Evolutionary conservation across 108 stramenopile genomes (phyloP).

Genomic region (Stephanodiscus minutulus): DNA sequence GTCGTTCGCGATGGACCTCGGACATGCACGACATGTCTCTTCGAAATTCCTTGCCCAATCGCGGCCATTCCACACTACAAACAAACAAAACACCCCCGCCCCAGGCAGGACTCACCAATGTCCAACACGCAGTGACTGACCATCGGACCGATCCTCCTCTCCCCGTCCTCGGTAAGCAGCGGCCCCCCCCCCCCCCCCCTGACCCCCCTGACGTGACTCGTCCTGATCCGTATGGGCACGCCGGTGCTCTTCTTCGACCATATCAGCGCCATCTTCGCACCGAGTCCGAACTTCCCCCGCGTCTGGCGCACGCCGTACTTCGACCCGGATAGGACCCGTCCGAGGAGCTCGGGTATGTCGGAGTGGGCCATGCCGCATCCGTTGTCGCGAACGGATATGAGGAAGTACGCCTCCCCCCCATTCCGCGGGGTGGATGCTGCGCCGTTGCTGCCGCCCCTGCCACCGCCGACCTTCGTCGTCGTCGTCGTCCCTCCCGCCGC

Average conservation of each 20-base stretch:
- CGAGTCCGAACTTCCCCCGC: slow-evolving; percentile 96
- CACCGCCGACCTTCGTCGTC: not conserved
- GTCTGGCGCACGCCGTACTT: slow-evolving; percentile 97
- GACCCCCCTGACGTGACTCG: slow-evolving; percentile 49
- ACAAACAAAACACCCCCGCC: too few relatives aligned
- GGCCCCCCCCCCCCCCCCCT: slow-evolving; percentile 19
- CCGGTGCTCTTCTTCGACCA: slow-evolving; percentile 96
- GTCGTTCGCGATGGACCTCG: too few relatives aligned
- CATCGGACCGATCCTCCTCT: slow-evolving; percentile 35
- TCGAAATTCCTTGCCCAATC: too few relatives aligned
- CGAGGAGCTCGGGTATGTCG: slow-evolving; percentile 89
- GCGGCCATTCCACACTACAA: too few relatives aligned
- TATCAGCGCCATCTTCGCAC: slow-evolving; percentile 98
- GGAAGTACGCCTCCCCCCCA: slow-evolving; percentile 78
- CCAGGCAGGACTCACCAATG: slow-evolving; percentile 75
- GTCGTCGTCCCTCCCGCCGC: not conserved
- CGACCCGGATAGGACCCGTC: slow-evolving; percentile 89
- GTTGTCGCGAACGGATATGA: slow-evolving; percentile 88
- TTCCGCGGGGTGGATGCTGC: not conserved
- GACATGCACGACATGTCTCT: too few relatives aligned
- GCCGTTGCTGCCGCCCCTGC: not conserved
- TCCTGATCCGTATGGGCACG: slow-evolving; percentile 83
- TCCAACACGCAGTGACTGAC: slow-evolving; percentile 85
- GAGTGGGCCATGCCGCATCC: slow-evolving; percentile 96
- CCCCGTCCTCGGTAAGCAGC: slow-evolving; percentile 38